Evolutionary conservation across 179 eudicot species (phyloP).

Genomic region (Carnegiea gigantea): DNA sequence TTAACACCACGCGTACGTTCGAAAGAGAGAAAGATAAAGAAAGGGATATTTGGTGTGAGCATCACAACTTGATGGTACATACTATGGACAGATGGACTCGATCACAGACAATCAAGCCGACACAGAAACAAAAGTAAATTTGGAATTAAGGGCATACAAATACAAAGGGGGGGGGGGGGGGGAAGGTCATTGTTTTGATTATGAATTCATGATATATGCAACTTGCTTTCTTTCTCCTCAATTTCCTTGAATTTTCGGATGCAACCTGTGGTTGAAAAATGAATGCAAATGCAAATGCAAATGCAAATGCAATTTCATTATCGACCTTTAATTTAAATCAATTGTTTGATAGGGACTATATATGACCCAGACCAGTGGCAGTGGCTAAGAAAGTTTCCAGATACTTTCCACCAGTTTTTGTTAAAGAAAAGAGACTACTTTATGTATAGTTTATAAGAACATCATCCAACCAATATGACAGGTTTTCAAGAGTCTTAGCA

Average conservation of each 20-base stretch:
- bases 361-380: background rate
- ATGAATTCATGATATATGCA: too few relatives aligned
- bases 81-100: background rate
- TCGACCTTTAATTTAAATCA: background rate
- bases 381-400: constrained; percentile 5
- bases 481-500: background rate
- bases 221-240: too few relatives aligned
- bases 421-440: background rate
- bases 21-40: background rate
- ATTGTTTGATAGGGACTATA: background rate
- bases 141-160: background rate
- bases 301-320: background rate
- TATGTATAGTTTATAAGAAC: background rate
- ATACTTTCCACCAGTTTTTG: background rate
- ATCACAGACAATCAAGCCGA: background rate
- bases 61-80: background rate
- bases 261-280: too few relatives aligned
- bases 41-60: background rate
- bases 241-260: too few relatives aligned
- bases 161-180: too few relatives aligned
- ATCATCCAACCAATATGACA: background rate
- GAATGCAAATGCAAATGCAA: too few relatives aligned
- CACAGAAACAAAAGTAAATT: background rate
- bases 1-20: background rate
- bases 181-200: too few relatives aligned